Conservation (phyloP, 768 basidiomycete species). For the Lactarius pseudohatsudake region DNA sequence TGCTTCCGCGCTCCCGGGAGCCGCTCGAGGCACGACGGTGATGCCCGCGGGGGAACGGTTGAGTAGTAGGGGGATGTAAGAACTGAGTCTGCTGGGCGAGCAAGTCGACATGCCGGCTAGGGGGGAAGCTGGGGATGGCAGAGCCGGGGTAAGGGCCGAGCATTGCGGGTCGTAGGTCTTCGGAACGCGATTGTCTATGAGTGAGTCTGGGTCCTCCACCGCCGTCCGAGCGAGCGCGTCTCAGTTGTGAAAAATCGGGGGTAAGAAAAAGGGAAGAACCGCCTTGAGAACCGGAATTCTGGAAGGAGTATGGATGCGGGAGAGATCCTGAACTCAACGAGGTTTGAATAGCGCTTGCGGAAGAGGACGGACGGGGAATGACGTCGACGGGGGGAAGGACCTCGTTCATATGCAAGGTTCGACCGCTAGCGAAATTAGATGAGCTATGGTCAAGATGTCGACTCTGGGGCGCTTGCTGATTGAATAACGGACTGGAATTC, state of each 20-base stretch:
- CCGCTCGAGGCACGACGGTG: slow-evolving; percentile 45
- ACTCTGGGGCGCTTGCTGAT: slow-evolving; percentile 6
- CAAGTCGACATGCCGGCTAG: slow-evolving; percentile 45
- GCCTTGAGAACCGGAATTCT: slow-evolving; percentile 22
- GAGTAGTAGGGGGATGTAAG: slow-evolving; percentile 43
- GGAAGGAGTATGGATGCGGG: slow-evolving; percentile 25
- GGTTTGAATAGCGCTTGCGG: slow-evolving; percentile 26
- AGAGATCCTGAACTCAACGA: slow-evolving; percentile 22
- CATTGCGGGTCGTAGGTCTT: slow-evolving; percentile 50
- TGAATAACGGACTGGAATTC: slow-evolving; percentile 8
- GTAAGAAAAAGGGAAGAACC: slow-evolving; percentile 34
- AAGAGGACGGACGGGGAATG: slow-evolving; percentile 24
- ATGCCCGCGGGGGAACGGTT: slow-evolving; percentile 43
- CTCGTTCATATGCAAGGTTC: slow-evolving; percentile 25
- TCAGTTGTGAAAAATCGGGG: slow-evolving; percentile 40
- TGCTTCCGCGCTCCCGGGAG: slow-evolving; percentile 37
- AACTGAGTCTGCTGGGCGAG: slow-evolving; percentile 39
- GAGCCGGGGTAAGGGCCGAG: slow-evolving; percentile 34
- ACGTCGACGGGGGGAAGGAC: slow-evolving; percentile 22
- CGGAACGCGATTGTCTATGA: slow-evolving; percentile 56
- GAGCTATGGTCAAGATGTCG: slow-evolving; percentile 11
- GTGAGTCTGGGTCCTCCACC: slow-evolving; percentile 33
- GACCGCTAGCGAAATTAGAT: slow-evolving; percentile 5
- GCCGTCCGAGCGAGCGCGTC: slow-evolving; percentile 52
- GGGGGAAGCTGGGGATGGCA: slow-evolving; percentile 27